Evolutionary conservation across 2,329 filamentous ascomycete genomes (phyloP).

Genomic region (Botrytis galanthina): DNA sequence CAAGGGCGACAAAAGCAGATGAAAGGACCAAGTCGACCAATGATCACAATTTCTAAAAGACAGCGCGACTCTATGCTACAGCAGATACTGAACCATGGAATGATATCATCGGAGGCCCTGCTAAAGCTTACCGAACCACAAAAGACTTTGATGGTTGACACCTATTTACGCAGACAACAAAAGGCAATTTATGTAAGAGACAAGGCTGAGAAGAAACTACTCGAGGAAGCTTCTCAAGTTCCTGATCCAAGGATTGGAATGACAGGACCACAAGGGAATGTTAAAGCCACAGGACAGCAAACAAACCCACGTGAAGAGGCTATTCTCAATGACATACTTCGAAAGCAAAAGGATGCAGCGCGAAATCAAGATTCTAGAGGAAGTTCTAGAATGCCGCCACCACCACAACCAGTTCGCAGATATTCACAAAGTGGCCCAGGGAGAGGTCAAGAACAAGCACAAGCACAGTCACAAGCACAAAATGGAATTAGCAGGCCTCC

Average conservation of each 20-base stretch:
- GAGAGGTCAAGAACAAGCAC: not conserved
- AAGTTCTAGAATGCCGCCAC: not conserved
- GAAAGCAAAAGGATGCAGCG: not conserved
- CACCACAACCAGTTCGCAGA: not conserved
- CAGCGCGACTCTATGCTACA: not conserved
- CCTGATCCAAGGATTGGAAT: not conserved
- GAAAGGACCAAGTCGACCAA: not conserved
- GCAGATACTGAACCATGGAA: not conserved
- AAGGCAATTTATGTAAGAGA: not conserved
- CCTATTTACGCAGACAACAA: not conserved
- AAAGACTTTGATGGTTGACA: not conserved
- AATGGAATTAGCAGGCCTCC: not conserved
- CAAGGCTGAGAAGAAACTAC: not conserved
- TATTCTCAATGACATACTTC: not conserved
- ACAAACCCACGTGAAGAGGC: not conserved
- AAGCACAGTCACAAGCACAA: not conserved
- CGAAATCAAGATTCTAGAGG: not conserved
- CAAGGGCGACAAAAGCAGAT: not conserved
- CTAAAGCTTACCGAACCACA: not conserved
- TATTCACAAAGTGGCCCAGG: not conserved
- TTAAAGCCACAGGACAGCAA: not conserved
- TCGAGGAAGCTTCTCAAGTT: not conserved
- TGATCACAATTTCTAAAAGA: not conserved
- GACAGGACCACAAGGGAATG: not conserved
- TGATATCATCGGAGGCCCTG: not conserved